Base-by-base conservation (phyloP, 371 early-diverging fungal species). In the Rhizomucor miehei region DNA sequence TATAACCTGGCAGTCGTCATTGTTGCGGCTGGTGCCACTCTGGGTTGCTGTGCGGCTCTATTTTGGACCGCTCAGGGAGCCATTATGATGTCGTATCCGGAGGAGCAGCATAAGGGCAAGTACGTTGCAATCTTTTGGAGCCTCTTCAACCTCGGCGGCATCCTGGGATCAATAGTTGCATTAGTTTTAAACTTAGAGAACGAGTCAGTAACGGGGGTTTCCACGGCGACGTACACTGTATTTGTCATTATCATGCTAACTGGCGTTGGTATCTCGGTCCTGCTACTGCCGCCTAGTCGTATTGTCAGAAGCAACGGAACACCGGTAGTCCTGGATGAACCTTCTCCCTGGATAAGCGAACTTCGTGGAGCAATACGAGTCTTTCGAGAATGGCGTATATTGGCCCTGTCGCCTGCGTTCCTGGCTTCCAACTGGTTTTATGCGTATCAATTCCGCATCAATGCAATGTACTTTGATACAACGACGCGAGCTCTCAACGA, bases 81-180 rank as follows among this genome's bases (percentile, higher is more conserved):
- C 19, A 74, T 88, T 54, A 84, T 86, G 83, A 79, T 86, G 84
- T 68, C 84, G 37, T 85, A 86, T 57, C 86, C 88, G 2, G 69
- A 73, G 44, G 87, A 85, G 54, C 67, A 74, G 16, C 75, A 85
- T 44, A 90, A 89, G 75, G 90, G 89, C 36, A 77, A 76, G 47
- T 91, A 73, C 62, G 86, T 92, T 50, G 79, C 88, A 20, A 80
- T 87, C 40, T 91, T 91, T 55, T 90, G 91, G 91, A 65, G 80
- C 6, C 78, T 89, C 45, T 91, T 92, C 73, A 91, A 91, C 64
- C 63, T 82, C 29, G 92, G 92, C 59, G 90, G 86, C 48, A 80
- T 89, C 54, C 60, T 91, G 17, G 92, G 93, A 36, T 81, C 84
- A 40, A 56, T 89, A 10, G 80, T 92, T 44, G 82, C 87, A 6